Percentiles rank a stretch among this genome's conserved stretches.
Conservation (phyloP, 2,329 filamentous ascomycete species). For the Penicillium sp. region DNA sequence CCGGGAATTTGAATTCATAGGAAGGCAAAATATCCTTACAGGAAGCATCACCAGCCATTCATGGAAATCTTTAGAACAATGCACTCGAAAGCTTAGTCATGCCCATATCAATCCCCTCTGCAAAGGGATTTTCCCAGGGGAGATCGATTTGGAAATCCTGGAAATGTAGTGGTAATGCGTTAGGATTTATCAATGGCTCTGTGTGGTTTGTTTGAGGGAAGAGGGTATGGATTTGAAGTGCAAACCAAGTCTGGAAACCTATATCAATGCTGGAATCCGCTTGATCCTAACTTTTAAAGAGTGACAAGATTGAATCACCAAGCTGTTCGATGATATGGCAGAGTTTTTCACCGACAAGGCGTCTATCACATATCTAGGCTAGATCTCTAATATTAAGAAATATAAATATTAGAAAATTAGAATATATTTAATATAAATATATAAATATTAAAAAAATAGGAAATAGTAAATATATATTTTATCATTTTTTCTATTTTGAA, state of each 20-base stretch:
- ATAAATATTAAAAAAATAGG: no score
- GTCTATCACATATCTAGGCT: conserved; percentile 14
- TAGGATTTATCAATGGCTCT: neutral
- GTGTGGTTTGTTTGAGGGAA: neutral
- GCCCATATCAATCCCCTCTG: conserved; percentile 13
- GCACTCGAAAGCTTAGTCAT: conserved; percentile 11
- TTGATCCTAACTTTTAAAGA: conserved; percentile 14
- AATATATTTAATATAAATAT: no score
- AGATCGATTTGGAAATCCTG: conserved; percentile 11
- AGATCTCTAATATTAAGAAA: no score
- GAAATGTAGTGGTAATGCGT: conserved; percentile 2
- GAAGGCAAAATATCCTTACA: no score
- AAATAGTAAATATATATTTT: no score
- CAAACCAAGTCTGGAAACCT: conserved; percentile 28
- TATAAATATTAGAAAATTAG: no score
- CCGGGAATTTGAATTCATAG: no score
- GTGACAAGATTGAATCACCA: conserved; percentile 18
- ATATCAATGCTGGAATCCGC: conserved; percentile 17
- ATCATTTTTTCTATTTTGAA: no score
- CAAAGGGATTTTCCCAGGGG: conserved; percentile 14
- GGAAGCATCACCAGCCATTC: no score
- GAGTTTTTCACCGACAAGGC: conserved; percentile 18
- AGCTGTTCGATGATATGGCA: conserved; percentile 19
- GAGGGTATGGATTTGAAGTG: conserved; percentile 17
- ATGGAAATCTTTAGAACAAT: conserved; percentile 1